Conservation (phyloP, 208 protist genomes). For the Tritrichomonas musculus region DNA sequence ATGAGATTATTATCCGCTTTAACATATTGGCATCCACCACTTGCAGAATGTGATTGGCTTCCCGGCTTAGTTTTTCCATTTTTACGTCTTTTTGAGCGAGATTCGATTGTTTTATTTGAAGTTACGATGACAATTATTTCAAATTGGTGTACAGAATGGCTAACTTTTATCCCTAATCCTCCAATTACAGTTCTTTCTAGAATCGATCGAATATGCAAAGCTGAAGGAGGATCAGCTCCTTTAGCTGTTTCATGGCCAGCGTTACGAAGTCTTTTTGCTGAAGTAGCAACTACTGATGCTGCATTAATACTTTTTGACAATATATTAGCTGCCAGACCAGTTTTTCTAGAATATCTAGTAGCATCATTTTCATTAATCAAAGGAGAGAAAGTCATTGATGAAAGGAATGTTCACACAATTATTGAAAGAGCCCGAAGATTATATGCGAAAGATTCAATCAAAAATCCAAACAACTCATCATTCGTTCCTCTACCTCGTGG, state of each 20-base stretch:
- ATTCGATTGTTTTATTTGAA: slow-evolving; percentile 38
- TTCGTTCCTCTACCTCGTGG: neutral
- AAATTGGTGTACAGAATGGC: slow-evolving; percentile 41
- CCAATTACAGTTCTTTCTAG: slow-evolving; percentile 30
- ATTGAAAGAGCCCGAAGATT: neutral
- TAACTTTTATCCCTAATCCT: slow-evolving; percentile 41
- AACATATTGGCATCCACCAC: slow-evolving; percentile 38
- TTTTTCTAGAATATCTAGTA: neutral
- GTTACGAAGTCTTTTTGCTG: neutral
- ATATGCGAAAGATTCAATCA: neutral
- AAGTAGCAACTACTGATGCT: slow-evolving; percentile 11
- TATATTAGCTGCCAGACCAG: neutral
- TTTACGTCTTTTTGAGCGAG: slow-evolving; percentile 29
- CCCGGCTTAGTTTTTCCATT: slow-evolving; percentile 39
- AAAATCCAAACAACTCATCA: neutral
- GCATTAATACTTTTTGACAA: neutral
- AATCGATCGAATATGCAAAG: neutral
- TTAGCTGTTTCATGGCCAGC: neutral
- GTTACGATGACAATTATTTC: slow-evolving; percentile 27
- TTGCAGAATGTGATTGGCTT: slow-evolving; percentile 39
- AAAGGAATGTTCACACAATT: neutral
- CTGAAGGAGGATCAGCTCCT: neutral
- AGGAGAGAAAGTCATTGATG: neutral
- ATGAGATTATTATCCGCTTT: slow-evolving; percentile 29
- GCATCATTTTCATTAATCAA: neutral